These are phyloP conservation scores for Alternaria tenuissima DNA, from an alignment of 2,329 filamentous ascomycete genomes.

Conservation along the genomic window DNA sequence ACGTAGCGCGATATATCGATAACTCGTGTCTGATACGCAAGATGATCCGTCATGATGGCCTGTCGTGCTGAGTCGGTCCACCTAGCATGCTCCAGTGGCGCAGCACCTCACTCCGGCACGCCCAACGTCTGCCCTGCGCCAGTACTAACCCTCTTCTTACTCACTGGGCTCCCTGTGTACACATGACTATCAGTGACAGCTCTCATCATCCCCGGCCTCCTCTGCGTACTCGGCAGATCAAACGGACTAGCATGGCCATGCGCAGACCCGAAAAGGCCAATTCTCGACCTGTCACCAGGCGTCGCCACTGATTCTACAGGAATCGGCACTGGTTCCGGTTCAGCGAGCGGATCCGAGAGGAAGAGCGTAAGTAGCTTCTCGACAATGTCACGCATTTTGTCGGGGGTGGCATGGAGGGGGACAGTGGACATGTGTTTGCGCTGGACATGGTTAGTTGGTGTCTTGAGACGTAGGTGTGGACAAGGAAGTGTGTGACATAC, in stretches of 20 bases:
- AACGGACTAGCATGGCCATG: constrained; percentile 43
- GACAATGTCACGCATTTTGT: constrained; percentile 57
- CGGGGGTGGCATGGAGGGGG: constrained; percentile 52
- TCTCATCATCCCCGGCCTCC: constrained; percentile 23
- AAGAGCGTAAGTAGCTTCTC: constrained; percentile 58
- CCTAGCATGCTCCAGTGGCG: background rate
- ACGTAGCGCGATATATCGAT: background rate
- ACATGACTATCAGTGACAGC: constrained; percentile 26
- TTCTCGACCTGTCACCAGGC: constrained; percentile 33
- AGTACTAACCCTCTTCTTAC: constrained; percentile 20
- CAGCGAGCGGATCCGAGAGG: constrained; percentile 54
- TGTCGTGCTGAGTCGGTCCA: background rate
- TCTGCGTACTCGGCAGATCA: constrained; percentile 42
- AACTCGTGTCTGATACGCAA: background rate
- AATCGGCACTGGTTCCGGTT: constrained; percentile 24
- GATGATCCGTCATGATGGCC: background rate
- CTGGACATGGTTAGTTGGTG: constrained; percentile 15
- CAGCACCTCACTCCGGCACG: constrained; percentile 5
- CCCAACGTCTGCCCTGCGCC: background rate
- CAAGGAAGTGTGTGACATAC: constrained; percentile 26
- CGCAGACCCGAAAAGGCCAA: constrained; percentile 28
- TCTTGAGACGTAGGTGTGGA: background rate
- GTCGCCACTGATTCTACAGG: constrained; percentile 32
- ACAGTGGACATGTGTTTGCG: constrained; percentile 51
- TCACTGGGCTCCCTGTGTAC: constrained; percentile 37